These are phyloP conservation scores for Phycomyces nitens DNA, from an alignment of 192 early-diverging fungal species.

Conservation along the genomic window DNA sequence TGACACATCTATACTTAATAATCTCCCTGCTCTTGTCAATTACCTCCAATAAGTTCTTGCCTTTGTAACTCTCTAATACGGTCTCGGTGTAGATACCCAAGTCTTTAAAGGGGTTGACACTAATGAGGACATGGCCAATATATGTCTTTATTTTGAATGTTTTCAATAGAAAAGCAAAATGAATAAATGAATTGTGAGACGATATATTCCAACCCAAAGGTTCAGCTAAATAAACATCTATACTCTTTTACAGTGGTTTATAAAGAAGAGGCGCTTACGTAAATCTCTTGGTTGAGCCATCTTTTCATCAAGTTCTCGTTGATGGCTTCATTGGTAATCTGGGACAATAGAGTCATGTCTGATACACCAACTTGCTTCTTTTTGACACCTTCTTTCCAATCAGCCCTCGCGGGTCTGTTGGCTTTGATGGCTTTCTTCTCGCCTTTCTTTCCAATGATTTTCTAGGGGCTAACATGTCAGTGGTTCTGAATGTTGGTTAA, in stretches of 20 bases:
- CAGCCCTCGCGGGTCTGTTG: constrained; percentile 49
- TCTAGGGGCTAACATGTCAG: not conserved
- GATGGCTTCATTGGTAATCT: constrained; percentile 94
- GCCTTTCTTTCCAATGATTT: constrained; percentile 20
- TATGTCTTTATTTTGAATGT: constrained; percentile 71
- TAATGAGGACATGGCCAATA: constrained; percentile 86
- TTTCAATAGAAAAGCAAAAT: not conserved
- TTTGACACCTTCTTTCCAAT: constrained; percentile 72
- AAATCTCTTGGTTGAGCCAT: constrained; percentile 82
- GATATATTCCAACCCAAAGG: too few relatives aligned
- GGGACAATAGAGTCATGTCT: constrained; percentile 90
- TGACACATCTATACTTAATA: too few relatives aligned
- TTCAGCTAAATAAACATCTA: too few relatives aligned
- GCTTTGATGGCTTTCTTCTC: constrained; percentile 37
- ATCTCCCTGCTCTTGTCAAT: not conserved
- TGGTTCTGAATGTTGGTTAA: not conserved
- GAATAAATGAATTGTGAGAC: too few relatives aligned
- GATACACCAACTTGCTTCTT: constrained; percentile 79
- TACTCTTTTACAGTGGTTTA: too few relatives aligned
- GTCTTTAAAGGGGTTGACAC: constrained; percentile 96
- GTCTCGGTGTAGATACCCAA: constrained; percentile 92
- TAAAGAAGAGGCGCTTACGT: constrained; percentile 56
- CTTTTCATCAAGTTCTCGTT: constrained; percentile 92
- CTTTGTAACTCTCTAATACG: constrained; percentile 81
- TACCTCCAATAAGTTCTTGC: constrained; percentile 80